Evolutionary conservation across 179 eudicot genomes (phyloP).

Genomic region (Gypsophila paniculata): DNA sequence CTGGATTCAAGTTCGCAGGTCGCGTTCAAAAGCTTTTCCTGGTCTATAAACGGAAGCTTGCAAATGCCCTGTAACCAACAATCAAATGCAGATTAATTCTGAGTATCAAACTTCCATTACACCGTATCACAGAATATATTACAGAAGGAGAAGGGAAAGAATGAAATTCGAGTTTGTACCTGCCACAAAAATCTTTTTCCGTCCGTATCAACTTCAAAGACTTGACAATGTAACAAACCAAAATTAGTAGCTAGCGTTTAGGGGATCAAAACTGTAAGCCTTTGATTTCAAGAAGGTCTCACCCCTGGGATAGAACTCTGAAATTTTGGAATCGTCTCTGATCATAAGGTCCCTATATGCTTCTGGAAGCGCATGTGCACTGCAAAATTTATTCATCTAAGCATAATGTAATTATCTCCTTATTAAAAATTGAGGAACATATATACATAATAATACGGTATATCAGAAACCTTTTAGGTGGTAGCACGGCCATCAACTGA

Average conservation of each 20-base stretch:
- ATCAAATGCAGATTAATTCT: not conserved
- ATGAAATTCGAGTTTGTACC: conserved; percentile 22
- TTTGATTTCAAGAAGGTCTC: not conserved
- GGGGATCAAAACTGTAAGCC: not conserved
- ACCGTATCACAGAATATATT: not conserved
- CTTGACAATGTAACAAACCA: conserved; percentile 23
- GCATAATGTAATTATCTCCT: not conserved
- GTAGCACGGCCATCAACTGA: conserved; percentile 70
- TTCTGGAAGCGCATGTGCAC: conserved; percentile 55
- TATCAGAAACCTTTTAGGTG: conserved; percentile 45
- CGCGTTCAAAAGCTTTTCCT: conserved; percentile 33
- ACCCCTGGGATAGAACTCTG: conserved; percentile 51
- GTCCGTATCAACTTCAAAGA: conserved; percentile 49
- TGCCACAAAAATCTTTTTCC: conserved; percentile 65
- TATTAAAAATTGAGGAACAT: not conserved
- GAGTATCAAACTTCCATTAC: not conserved
- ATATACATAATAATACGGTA: not conserved
- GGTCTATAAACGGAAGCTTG: conserved; percentile 59
- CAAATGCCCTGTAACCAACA: conserved; percentile 33
- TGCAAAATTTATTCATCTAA: conserved; percentile 5
- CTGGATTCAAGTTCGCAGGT: conserved; percentile 30
- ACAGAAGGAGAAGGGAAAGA: not conserved
- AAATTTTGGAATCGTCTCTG: conserved; percentile 32
- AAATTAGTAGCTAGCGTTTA: not conserved
- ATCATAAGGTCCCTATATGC: conserved; percentile 41